Evolutionary conservation across 495 filamentous ascomycete genomes (phyloP), one percentile per base, ranked within the genome.

Genomic region (Penicillium odoratum): DNA sequence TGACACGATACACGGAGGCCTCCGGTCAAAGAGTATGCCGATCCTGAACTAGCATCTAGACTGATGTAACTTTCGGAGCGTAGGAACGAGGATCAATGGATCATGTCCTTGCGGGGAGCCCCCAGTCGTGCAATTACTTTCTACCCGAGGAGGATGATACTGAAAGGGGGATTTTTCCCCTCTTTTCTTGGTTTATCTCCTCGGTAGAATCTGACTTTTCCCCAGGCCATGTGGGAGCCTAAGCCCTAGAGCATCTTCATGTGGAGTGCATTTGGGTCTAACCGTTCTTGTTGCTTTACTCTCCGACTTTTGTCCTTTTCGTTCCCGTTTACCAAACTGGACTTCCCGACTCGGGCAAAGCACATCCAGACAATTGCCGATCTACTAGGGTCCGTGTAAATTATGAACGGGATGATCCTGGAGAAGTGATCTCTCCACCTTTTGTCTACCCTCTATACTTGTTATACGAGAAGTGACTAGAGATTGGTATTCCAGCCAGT

Each of bases 311-410:
- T 46, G 43, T 21, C 21, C 33, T 43, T 7, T 21, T 64, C 51
- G 26, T 59, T 33, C 7, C 59, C 55, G 57, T 51, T 69, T 62
- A 16, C 66, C 66, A 55, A 28, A 63, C 65, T 43, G 66, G 66
- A 53, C 56, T 69, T 69, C 59, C 66, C 66, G 66, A 50, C 16
- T 46, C 53, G 53, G 54, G 47, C 43, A 59, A 51, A 47, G 7
- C 0, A 15, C 28, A 51, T 51, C 48, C 40, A 49, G 43, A 49
- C 62, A 58, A 33, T 47, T 65, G 66, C 63, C 63, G 63, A 66
- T 64, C 66, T 60, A 38, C 47, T 38, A 52, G 48, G 58, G 53
- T 58, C 21, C 43, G 40, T 58, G 50, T 36, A 36, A 26, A 45
- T 55, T 26, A 53, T 49, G 21, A 26, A 46, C 33, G 55, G 47